Conservation (phyloP, 2,329 filamentous ascomycete species). For the Cladophialophora bantiana region DNA sequence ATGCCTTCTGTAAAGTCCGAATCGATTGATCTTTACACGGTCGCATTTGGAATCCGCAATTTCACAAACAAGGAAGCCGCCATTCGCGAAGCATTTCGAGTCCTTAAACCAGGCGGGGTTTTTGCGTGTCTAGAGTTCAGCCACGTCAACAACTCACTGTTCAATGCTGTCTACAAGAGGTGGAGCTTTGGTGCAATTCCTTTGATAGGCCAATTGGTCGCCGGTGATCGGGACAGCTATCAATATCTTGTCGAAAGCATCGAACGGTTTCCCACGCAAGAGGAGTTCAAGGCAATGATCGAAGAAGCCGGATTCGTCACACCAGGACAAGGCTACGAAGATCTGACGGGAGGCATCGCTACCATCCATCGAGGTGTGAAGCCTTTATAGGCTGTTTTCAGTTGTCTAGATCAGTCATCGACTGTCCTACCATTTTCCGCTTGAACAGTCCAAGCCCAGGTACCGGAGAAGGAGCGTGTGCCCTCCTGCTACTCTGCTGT, state of each 20-base stretch:
- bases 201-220: slow-evolving; percentile 91
- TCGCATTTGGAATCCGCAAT: slow-evolving; percentile 96
- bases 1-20: slow-evolving; percentile 69
- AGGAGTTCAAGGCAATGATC: slow-evolving; percentile 84
- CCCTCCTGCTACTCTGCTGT: not conserved
- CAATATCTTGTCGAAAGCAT: slow-evolving; percentile 99
- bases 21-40: slow-evolving; percentile 93
- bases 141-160: slow-evolving; percentile 77
- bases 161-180: slow-evolving; percentile 88
- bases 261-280: slow-evolving; percentile 86
- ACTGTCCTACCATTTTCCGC: not conserved
- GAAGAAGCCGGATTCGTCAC: slow-evolving; percentile 72
- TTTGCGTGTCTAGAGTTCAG: slow-evolving; percentile 97
- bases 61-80: slow-evolving; percentile 91
- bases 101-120: slow-evolving; percentile 91
- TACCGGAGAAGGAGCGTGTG: not conserved
- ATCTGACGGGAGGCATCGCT: slow-evolving; percentile 89
- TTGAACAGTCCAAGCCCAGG: not conserved
- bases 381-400: slow-evolving; percentile 51
- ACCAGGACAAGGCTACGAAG: slow-evolving; percentile 82
- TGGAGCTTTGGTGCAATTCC: slow-evolving; percentile 97
- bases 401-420: not conserved
- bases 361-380: slow-evolving; percentile 98
- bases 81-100: slow-evolving; percentile 80
- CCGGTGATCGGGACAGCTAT: slow-evolving; percentile 92